Evolutionary conservation across 1,284 basidiomycete species (phyloP).

Genomic region (Heterobasidion parviporum): DNA sequence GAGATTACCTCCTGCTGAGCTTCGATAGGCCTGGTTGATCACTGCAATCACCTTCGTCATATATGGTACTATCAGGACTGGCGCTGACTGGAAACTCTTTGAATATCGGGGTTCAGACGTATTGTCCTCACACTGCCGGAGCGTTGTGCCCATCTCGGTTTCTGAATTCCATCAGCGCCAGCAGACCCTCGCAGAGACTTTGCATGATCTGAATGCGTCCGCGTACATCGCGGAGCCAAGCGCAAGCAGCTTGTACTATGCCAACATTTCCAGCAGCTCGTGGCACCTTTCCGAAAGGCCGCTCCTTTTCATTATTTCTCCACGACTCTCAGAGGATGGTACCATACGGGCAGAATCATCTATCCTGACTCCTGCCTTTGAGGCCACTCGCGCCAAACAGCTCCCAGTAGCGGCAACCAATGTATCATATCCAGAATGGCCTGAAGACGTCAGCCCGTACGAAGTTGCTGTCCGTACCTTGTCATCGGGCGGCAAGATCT

Average conservation of each 20-base stretch:
- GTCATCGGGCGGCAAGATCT: slow-evolving; percentile 30
- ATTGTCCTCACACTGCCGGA: slow-evolving; percentile 39
- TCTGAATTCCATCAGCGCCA: slow-evolving; percentile 48
- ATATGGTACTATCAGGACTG: no score
- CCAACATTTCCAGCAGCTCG: slow-evolving; percentile 51
- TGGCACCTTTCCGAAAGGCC: slow-evolving; percentile 78
- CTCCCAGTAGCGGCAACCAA: slow-evolving; percentile 41
- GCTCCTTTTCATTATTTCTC: slow-evolving; percentile 59
- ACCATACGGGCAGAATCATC: slow-evolving; percentile 36
- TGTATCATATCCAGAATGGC: slow-evolving; percentile 60
- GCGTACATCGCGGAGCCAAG: slow-evolving; percentile 75
- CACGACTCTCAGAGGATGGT: slow-evolving; percentile 22
- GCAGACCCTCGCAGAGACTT: slow-evolving; percentile 37
- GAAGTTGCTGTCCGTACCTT: slow-evolving; percentile 32
- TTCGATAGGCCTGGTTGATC: neutral
- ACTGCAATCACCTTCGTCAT: neutral
- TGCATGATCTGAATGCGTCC: slow-evolving; percentile 41
- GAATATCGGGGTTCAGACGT: neutral
- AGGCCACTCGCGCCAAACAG: slow-evolving; percentile 59
- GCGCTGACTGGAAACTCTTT: no score
- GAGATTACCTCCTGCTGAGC: no score
- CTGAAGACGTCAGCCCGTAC: slow-evolving; percentile 69
- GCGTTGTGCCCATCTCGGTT: slow-evolving; percentile 37
- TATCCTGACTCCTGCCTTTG: slow-evolving; percentile 72
- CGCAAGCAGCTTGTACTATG: slow-evolving; percentile 62